phyloP scores from a whole-genome alignment of 257 asterid genomes.

The Capsicum rhomboideum region DNA sequence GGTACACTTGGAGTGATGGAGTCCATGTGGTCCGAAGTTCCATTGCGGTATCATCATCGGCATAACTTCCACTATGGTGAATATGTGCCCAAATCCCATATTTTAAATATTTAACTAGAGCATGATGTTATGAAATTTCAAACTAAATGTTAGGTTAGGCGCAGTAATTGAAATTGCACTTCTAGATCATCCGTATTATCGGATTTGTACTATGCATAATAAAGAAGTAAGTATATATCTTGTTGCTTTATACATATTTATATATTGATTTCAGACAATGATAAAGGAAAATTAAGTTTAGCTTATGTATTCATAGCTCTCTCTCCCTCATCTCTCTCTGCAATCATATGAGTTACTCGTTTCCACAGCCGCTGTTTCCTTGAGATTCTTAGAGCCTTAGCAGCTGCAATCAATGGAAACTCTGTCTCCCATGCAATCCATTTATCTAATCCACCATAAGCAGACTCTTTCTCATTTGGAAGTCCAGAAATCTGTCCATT shows the following conservation, averaged over 20 bases:
- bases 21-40: slow-evolving; percentile 32
- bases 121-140: background rate
- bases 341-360: slow-evolving; percentile 49
- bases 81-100: background rate
- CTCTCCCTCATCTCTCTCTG: too few species aligned
- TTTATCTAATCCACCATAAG: slow-evolving; percentile 65
- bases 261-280: too few species aligned
- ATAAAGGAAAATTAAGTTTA: too few species aligned
- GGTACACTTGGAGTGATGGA: slow-evolving; percentile 31
- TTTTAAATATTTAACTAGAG: slow-evolving; percentile 1
- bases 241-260: too few species aligned
- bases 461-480: slow-evolving; percentile 79
- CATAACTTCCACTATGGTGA: too few species aligned
- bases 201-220: background rate
- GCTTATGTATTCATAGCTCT: too few species aligned
- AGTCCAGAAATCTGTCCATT: slow-evolving; percentile 58
- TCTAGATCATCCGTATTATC: background rate
- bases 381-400: slow-evolving; percentile 68
- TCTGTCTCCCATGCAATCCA: slow-evolving; percentile 98
- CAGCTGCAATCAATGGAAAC: slow-evolving; percentile 91
- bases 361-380: slow-evolving; percentile 70
- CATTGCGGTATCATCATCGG: background rate
- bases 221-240: background rate
- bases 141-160: background rate
- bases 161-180: background rate